phyloP scores from a whole-genome alignment of 1,284 basidiomycete species.

The Marasmius sp. region DNA sequence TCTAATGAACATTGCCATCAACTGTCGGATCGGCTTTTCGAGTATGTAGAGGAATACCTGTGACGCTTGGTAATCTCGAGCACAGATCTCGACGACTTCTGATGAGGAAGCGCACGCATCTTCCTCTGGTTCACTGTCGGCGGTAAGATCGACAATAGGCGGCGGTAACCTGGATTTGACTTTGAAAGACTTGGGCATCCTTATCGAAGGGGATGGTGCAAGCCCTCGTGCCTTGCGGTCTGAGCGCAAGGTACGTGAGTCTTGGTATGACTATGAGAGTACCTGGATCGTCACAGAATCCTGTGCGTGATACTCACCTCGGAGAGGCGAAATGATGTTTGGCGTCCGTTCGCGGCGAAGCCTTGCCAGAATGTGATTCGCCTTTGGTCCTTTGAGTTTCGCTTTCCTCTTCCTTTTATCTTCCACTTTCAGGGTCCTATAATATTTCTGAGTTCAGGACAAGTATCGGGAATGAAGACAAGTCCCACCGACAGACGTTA shows the following conservation, averaged over 20 bases:
- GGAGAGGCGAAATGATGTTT: not conserved
- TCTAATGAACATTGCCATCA: not conserved
- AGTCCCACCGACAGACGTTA: slow-evolving; percentile 17
- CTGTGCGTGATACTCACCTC: not conserved
- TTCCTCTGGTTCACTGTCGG: not conserved
- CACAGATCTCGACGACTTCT: not conserved
- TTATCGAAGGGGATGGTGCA: not conserved
- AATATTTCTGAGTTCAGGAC: not conserved
- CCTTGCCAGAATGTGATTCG: not conserved
- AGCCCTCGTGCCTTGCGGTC: not conserved
- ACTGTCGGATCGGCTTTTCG: not conserved
- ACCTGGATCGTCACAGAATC: too few species aligned
- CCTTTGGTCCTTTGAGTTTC: not conserved
- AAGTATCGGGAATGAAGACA: not conserved
- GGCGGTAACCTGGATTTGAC: not conserved
- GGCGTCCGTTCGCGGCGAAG: not conserved
- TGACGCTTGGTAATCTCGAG: not conserved
- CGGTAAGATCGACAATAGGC: not conserved
- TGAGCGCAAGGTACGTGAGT: not conserved
- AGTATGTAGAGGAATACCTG: not conserved
- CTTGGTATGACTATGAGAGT: not conserved
- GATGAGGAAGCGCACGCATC: too few species aligned
- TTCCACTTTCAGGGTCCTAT: too few species aligned
- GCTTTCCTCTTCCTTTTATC: not conserved
- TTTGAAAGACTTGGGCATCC: not conserved